A percentile compares a stretch with the other conserved stretches of the same genome.
phyloP scores from a whole-genome alignment of 1,284 basidiomycete genomes.

The Rhodotorula sp. region DNA sequence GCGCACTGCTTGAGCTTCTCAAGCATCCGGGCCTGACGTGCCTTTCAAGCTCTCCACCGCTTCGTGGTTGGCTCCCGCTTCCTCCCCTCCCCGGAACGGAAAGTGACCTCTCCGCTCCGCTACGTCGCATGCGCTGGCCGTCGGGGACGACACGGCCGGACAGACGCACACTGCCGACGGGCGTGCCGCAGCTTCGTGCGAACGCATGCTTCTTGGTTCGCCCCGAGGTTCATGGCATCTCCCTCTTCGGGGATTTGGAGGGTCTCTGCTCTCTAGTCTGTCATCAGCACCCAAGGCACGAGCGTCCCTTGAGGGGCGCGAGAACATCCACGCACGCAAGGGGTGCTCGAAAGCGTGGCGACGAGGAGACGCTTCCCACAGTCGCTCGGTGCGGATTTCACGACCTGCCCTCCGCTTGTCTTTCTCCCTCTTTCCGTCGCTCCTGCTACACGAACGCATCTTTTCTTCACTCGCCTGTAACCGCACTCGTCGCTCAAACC shows the following conservation, averaged over 20 bases:
- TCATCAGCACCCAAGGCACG: background rate
- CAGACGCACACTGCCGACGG: background rate
- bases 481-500: background rate
- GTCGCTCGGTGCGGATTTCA: background rate
- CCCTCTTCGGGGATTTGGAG: background rate
- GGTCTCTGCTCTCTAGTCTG: too few relatives aligned
- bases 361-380: background rate
- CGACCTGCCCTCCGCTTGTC: too few relatives aligned
- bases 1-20: too few relatives aligned
- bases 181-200: background rate
- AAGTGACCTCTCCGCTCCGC: background rate
- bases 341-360: background rate
- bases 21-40: too few relatives aligned
- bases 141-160: too few relatives aligned
- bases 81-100: background rate
- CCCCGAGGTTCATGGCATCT: too few relatives aligned
- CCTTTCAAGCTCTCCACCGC: background rate
- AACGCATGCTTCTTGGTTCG: background rate
- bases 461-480: background rate
- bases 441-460: too few relatives aligned
- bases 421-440: background rate
- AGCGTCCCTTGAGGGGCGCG: too few relatives aligned
- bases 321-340: background rate
- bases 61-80: background rate
- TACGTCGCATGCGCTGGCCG: too few relatives aligned